Conservation (phyloP, 208 protist species). For the Crithidia brevicula region DNA sequence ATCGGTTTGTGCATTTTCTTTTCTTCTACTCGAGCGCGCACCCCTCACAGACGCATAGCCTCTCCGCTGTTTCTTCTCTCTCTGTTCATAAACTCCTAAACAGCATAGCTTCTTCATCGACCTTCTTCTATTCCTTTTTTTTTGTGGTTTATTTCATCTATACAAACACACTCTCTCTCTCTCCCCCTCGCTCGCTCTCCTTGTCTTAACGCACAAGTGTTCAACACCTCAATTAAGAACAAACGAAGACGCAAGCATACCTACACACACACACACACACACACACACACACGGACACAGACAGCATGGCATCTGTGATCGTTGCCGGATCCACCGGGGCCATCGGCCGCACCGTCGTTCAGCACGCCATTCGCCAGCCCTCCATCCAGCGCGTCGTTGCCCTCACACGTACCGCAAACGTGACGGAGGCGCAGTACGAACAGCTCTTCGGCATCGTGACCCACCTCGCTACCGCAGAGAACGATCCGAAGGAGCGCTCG, state of each 20-base stretch:
- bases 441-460: conserved; percentile 47
- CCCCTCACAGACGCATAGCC: too few species aligned
- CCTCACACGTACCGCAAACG: conserved; percentile 46
- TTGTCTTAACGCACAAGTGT: too few species aligned
- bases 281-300: conserved; percentile 2
- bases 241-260: too few species aligned
- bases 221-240: too few species aligned
- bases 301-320: conserved; percentile 52
- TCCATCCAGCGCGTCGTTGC: conserved; percentile 63
- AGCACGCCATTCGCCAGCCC: conserved; percentile 41
- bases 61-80: too few species aligned
- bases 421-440: conserved; percentile 29
- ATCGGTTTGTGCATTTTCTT: too few species aligned
- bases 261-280: conserved; percentile 2
- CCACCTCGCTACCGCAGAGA: background rate
- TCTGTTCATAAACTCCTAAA: too few species aligned
- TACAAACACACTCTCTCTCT: conserved; percentile 7
- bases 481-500: background rate
- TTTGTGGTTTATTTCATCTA: background rate
- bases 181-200: too few species aligned
- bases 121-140: conserved; percentile 27
- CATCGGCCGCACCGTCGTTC: conserved; percentile 67
- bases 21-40: too few species aligned
- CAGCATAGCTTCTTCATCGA: background rate
- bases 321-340: conserved; percentile 79